A percentile compares a stretch with the other conserved stretches of the same genome.
Evolutionary conservation across 2,329 filamentous ascomycete genomes (phyloP).

Genomic region (Phialophora macrospora): DNA sequence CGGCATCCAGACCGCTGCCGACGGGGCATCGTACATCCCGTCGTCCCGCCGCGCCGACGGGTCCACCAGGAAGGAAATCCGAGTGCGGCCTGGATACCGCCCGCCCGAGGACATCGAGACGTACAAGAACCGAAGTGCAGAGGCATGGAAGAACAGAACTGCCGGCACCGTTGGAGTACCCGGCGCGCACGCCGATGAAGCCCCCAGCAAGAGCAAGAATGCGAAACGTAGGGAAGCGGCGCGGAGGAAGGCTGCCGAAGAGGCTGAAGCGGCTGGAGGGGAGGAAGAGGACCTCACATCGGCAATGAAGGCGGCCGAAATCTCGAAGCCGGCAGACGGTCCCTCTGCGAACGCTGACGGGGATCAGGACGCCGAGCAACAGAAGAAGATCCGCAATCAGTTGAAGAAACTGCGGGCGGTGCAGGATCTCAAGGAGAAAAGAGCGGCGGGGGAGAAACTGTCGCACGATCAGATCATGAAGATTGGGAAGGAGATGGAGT

Average conservation of each 20-base stretch:
- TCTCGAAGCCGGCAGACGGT: conserved; percentile 35
- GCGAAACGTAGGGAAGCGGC: conserved; percentile 73
- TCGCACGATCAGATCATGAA: conserved; percentile 96
- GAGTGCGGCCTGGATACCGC: conserved; percentile 88
- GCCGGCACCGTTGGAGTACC: conserved; percentile 70
- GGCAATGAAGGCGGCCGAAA: conserved; percentile 33
- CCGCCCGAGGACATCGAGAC: conserved; percentile 95
- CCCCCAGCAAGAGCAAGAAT: conserved; percentile 77
- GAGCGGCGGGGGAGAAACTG: conserved; percentile 80
- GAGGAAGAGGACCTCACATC: conserved; percentile 45
- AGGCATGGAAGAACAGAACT: conserved; percentile 75
- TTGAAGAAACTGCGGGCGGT: conserved; percentile 96
- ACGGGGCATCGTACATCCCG: conserved; percentile 86
- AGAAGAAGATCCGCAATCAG: conserved; percentile 90
- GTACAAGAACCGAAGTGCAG: conserved; percentile 90
- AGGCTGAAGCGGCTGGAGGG: conserved; percentile 41
- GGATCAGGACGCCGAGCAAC: conserved; percentile 76
- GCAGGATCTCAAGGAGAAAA: conserved; percentile 86
- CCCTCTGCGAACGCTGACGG: conserved; percentile 46
- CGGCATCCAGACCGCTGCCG: conserved; percentile 78
- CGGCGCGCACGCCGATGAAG: conserved; percentile 65
- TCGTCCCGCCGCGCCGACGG: conserved; percentile 85
- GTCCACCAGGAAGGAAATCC: conserved; percentile 90
- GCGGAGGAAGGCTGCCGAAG: conserved; percentile 61
- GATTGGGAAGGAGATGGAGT: conserved; percentile 94